phyloP scores from a whole-genome alignment of 2,329 filamentous ascomycete genomes.

The Calonectria montana region DNA sequence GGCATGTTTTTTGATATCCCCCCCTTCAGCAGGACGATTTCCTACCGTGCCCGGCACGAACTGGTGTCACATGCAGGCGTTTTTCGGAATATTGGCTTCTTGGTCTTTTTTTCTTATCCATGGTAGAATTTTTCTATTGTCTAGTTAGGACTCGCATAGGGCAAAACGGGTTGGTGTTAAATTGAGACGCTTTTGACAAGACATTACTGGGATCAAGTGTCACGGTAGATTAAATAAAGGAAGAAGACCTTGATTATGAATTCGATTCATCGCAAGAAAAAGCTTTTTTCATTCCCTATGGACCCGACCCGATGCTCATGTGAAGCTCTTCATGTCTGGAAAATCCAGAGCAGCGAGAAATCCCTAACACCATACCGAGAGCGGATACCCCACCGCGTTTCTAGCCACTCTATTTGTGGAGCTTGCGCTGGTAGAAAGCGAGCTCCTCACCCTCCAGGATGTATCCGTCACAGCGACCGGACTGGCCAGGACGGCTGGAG shows the following conservation, averaged over 20 bases:
- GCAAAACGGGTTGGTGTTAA: constrained; percentile 13
- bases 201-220: constrained; percentile 9
- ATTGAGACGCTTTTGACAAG: constrained; percentile 18
- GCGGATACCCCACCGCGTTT: constrained; percentile 37
- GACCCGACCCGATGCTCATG: constrained; percentile 52
- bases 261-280: constrained; percentile 49
- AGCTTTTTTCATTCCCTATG: constrained; percentile 50
- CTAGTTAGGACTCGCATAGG: constrained; percentile 7
- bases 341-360: constrained; percentile 51
- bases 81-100: neutral
- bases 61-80: constrained; percentile 25
- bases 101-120: constrained; percentile 8
- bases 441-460: constrained; percentile 99
- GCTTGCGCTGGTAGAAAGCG: constrained; percentile 99
- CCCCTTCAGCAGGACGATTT: constrained; percentile 25
- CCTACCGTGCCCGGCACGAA: constrained; percentile 16
- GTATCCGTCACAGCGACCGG: constrained; percentile 96
- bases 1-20: constrained; percentile 34
- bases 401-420: constrained; percentile 85
- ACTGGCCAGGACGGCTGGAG: constrained; percentile 94
- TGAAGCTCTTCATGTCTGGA: constrained; percentile 51
- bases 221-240: constrained; percentile 27
- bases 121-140: constrained; percentile 17
- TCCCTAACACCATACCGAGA: constrained; percentile 53
- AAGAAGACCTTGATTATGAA: constrained; percentile 43